phyloP scores from a whole-genome alignment of 257 asterid species.

The Capsicum baccatum region DNA sequence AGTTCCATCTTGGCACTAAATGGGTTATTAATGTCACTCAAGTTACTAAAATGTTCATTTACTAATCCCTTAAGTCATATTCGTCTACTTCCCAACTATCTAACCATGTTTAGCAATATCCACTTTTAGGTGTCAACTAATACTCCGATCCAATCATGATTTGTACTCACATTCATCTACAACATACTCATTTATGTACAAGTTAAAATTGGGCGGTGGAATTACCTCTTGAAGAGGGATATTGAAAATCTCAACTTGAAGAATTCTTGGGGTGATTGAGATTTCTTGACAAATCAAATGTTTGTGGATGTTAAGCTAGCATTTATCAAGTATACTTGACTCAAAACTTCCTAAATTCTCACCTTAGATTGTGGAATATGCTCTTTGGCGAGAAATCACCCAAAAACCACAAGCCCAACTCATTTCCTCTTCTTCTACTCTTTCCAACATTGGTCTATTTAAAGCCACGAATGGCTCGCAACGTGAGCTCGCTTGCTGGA shows the following conservation, averaged over 20 bases:
- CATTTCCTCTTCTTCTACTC: not conserved
- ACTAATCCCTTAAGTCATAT: not conserved
- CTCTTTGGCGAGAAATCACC: not conserved
- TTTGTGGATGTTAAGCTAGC: conserved; percentile 3
- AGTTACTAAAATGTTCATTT: not conserved
- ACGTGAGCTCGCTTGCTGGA: not conserved
- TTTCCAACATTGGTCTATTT: not conserved
- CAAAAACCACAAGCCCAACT: not conserved
- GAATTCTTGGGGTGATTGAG: not conserved
- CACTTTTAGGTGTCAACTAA: not conserved
- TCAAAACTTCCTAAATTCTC: not conserved
- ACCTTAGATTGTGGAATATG: not conserved
- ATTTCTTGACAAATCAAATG: not conserved
- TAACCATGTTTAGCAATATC: not conserved
- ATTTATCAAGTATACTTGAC: not conserved
- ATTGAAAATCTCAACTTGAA: not conserved
- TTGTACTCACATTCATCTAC: not conserved
- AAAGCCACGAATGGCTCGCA: not conserved
- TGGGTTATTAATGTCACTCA: not conserved
- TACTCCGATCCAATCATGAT: not conserved
- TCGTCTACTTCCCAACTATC: not conserved
- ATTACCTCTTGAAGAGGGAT: not conserved
- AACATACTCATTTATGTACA: not conserved
- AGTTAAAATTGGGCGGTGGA: not conserved
- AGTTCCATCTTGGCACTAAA: not conserved